Evolutionary conservation across 148 eudicot genomes (phyloP), one percentile per base, ranked within the genome.

Genomic region (Pharnaceum exiguum): DNA sequence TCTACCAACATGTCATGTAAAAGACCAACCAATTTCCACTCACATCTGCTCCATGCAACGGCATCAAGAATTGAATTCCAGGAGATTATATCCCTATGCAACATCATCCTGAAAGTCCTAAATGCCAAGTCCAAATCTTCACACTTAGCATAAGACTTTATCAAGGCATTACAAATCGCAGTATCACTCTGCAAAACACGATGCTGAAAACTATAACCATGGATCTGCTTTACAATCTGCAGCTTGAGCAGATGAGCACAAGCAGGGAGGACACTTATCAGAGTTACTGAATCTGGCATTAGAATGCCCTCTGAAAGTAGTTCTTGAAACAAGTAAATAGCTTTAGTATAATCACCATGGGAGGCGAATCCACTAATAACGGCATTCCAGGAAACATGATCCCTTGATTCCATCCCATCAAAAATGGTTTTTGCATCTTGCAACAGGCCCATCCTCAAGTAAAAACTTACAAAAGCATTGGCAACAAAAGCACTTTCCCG

Each of bases 41-140:
- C 77, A 59, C 63, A 51, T 23, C 72, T 48, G 32, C 61, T 69
- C 43, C 48, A 71, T 39, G 76, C 66, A 66, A 81, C 62, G 16
- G 85, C 79, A 53, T 79, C 83, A 47, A 87, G 78, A 66, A 87
- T 68, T 17, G 85, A 50, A 57, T 87, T 87, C 90, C 95, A 84
- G 19, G 95, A 79, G 57, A 87, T 79, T 69, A 84, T 46, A 48
- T 87, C 95, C 67, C 69, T 84, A 19, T 38, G 56, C 43, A 59
- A 32, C 35, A 63, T 69, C 42, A 64, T 67, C 22, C 48, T 60
- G 60, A 87, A 84, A 29, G 80, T 58, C 50, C 51, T 36, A 49
- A 62, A 68, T 42, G 95, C 73, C 0, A 78, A 65, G 42, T 71
- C 65, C 10, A 65, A 35, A 43, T 70, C 80, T 33, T 69, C 55